Percentiles rank a stretch among this genome's conserved stretches.
These are phyloP conservation scores for Aphanoascus verrucosus DNA, from an alignment of 2,329 filamentous ascomycete species.

Conservation along the genomic window DNA sequence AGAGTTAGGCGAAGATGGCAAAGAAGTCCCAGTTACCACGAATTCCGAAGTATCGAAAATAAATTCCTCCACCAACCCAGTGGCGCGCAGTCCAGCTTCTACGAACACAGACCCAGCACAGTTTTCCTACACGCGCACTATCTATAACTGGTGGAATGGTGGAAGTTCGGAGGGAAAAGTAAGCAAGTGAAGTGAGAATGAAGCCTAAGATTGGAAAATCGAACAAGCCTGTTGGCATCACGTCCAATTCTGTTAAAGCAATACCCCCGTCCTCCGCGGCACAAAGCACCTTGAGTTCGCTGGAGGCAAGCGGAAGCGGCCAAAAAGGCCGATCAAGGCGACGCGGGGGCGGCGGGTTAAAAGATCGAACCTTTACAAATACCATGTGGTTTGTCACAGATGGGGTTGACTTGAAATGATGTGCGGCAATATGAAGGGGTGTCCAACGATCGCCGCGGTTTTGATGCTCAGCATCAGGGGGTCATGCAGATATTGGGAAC, in stretches of 20 bases:
- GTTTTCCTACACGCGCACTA: background rate
- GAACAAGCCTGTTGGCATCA: background rate
- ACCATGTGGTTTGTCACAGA: too few relatives aligned
- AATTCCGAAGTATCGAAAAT: background rate
- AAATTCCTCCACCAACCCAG: background rate
- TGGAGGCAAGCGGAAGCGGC: too few relatives aligned
- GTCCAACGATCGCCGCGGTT: too few relatives aligned
- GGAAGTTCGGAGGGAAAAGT: background rate
- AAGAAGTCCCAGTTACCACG: background rate
- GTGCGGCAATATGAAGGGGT: too few relatives aligned
- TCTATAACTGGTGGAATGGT: conserved; percentile 8
- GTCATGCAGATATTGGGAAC: too few relatives aligned
- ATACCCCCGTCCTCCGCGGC: background rate
- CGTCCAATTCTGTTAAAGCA: background rate
- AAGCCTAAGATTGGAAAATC: background rate
- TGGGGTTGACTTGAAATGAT: too few relatives aligned
- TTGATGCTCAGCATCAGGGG: too few relatives aligned
- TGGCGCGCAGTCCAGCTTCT: background rate
- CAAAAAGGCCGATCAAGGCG: too few relatives aligned
- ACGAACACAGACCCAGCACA: background rate
- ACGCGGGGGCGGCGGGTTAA: too few relatives aligned
- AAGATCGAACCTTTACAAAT: too few relatives aligned
- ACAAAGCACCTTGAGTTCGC: background rate
- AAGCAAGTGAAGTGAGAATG: background rate
- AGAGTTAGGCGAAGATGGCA: background rate